Conservation (phyloP, 352 stramenopile species). For the Blastocystis sp. region DNA sequence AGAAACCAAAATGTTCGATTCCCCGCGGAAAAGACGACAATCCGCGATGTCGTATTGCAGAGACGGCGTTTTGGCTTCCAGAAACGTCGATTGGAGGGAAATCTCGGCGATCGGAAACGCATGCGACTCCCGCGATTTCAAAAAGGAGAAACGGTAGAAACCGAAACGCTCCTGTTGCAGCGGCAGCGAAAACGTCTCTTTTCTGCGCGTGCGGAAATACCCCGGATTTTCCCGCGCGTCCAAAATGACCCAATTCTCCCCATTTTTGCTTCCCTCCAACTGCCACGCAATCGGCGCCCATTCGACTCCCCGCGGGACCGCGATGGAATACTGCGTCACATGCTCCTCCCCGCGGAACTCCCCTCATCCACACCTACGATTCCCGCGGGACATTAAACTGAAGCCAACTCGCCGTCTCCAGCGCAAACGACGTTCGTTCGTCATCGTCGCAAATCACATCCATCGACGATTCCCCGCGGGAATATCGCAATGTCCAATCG, state of each 20-base stretch:
- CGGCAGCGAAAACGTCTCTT: background rate
- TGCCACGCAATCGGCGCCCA: background rate
- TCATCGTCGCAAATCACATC: background rate
- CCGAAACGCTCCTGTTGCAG: background rate
- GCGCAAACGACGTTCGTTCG: background rate
- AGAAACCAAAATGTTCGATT: background rate
- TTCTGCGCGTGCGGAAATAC: background rate
- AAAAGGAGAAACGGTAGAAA: background rate
- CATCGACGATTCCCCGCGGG: background rate
- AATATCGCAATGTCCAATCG: background rate
- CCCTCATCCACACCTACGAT: background rate
- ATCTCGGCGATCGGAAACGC: background rate
- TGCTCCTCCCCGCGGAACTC: background rate
- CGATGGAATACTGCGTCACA: background rate
- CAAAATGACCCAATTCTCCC: background rate
- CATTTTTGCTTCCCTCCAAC: background rate
- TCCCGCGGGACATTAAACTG: background rate
- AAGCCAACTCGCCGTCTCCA: background rate
- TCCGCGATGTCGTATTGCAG: background rate
- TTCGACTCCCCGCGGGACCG: background rate
- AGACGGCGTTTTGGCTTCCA: background rate
- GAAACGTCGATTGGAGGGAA: background rate
- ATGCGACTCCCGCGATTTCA: background rate
- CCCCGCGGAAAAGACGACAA: background rate
- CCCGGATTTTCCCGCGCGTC: background rate